These are phyloP conservation scores for Trametes pubescens DNA, from an alignment of 1,284 basidiomycete genomes.

Conservation along the genomic window DNA sequence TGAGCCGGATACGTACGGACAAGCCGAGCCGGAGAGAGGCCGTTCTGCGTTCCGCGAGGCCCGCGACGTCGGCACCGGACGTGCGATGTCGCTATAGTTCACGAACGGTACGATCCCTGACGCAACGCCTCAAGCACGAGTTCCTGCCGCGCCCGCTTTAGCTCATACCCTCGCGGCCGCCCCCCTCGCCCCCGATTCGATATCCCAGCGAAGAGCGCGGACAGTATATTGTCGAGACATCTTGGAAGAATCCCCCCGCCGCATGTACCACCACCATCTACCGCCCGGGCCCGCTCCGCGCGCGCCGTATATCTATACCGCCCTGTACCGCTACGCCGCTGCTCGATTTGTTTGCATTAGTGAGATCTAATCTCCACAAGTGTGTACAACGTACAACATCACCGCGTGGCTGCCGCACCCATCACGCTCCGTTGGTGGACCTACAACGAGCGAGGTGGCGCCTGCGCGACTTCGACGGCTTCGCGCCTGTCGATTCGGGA, in stretches of 20 bases:
- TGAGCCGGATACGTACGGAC: slow-evolving; percentile 57
- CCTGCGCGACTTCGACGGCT: slow-evolving; percentile 19
- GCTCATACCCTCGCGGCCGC: slow-evolving; percentile 31
- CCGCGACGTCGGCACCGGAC: slow-evolving; percentile 67
- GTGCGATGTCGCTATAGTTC: slow-evolving; percentile 77
- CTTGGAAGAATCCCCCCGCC: slow-evolving; percentile 16
- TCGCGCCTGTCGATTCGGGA: slow-evolving; percentile 8
- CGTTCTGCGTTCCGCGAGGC: slow-evolving; percentile 65
- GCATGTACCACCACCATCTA: slow-evolving; percentile 25
- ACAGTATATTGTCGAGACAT: slow-evolving; percentile 23
- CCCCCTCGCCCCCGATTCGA: slow-evolving; percentile 4
- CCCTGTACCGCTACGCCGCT: slow-evolving; percentile 6
- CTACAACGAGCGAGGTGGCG: slow-evolving; percentile 29
- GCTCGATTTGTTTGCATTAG: slow-evolving; percentile 22
- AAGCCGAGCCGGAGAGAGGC: slow-evolving; percentile 61
- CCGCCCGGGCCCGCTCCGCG: slow-evolving; percentile 6
- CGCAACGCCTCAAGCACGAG: slow-evolving; percentile 33
- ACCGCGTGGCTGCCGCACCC: slow-evolving; percentile 29
- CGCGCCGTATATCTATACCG: slow-evolving; percentile 27
- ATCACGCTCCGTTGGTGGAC: slow-evolving; percentile 30
- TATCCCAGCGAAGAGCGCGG: slow-evolving; percentile 10
- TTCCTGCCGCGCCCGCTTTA: slow-evolving; percentile 21
- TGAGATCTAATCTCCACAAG: slow-evolving; percentile 28
- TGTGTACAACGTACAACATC: slow-evolving; percentile 22
- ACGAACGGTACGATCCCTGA: slow-evolving; percentile 21